Evolutionary conservation across 129 eudicot genomes (phyloP), one percentile per base, ranked within the genome.

Genomic region (Glebionis coronaria): DNA sequence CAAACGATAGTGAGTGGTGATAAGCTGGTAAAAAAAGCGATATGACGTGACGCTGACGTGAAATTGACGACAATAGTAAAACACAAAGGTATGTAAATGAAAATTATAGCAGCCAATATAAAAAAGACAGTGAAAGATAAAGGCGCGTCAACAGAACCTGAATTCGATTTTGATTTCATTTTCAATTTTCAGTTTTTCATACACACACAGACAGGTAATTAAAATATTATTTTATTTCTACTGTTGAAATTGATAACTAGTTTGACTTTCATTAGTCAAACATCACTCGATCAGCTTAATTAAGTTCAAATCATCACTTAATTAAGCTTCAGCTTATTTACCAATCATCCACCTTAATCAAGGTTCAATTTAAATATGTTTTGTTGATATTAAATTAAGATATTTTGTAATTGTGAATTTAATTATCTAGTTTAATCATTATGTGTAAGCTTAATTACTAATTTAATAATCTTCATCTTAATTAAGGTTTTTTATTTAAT

Each of bases 131-230:
- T 4, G 62, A 62, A 35, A 54, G 12, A 12, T 25, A 38, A 72
- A 72, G 63, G 70, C 77, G 69, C 67, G 69, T 62, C 27, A 72
- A 61, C 53, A 61, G 76, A 44, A 58, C 46, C 35, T 45, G 21
- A 44, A 53, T 67, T 75, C 67, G 63, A 75, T 75, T 75, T 67
- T 75, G 56, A 69, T 57, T 5, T 35, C 10, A 35, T 35, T 35
- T 35, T 35, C 42, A 35, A n/a, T 31, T 31, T 9, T 31, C 40
- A 31, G 1, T 5, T 2, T 5, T 9, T 5, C 40, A 31, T 8
- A 29, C 8, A 35, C 10, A 35, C 42, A 35, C 42, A 35, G 2
- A 31, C 2, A 35, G 42, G 42, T 35, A 35, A 35, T 35, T 8
- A 55, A 53, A 53, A 18, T 12, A 49, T 12, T 49, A 53, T 2